Percentiles rank a stretch among this genome's conserved stretches.
phyloP scores from a whole-genome alignment of 2,329 filamentous ascomycete genomes.

The Neofusicoccum kwambonambiense region DNA sequence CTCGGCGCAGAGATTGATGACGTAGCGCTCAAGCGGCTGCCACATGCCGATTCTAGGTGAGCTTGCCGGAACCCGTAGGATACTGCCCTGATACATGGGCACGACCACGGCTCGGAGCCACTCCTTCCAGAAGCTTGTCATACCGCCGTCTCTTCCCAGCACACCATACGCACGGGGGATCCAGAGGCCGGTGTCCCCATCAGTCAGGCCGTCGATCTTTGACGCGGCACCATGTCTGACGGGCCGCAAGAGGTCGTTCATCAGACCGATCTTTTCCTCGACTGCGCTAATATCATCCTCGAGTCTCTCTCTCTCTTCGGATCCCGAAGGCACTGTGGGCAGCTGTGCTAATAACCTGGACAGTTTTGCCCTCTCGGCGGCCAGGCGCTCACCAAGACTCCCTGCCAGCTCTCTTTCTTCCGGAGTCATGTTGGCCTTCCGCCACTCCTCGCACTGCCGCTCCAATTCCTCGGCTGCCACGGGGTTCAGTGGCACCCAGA shows the following conservation, averaged over 20 bases:
- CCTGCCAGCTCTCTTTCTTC: slow-evolving; percentile 90
- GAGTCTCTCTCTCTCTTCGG: slow-evolving; percentile 73
- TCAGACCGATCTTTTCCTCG: slow-evolving; percentile 94
- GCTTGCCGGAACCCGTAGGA: slow-evolving; percentile 80
- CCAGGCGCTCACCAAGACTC: slow-evolving; percentile 84
- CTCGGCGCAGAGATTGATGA: slow-evolving; percentile 94
- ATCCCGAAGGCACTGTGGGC: slow-evolving; percentile 76
- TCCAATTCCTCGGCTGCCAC: slow-evolving; percentile 82
- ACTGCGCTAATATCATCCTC: slow-evolving; percentile 95
- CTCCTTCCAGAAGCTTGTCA: slow-evolving; percentile 96
- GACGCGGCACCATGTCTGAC: slow-evolving; percentile 91
- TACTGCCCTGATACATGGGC: slow-evolving; percentile 86
- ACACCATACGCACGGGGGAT: slow-evolving; percentile 91
- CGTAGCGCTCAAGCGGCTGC: slow-evolving; percentile 95
- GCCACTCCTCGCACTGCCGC: slow-evolving; percentile 55
- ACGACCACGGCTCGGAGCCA: slow-evolving; percentile 94
- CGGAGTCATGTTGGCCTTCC: slow-evolving; percentile 72
- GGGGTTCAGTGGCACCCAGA: slow-evolving; percentile 85
- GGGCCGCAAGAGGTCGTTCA: slow-evolving; percentile 92
- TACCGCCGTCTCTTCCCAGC: slow-evolving; percentile 75
- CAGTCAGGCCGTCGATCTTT: slow-evolving; percentile 94
- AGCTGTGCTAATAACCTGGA: slow-evolving; percentile 84
- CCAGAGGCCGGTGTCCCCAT: slow-evolving; percentile 95
- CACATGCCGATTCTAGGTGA: slow-evolving; percentile 90
- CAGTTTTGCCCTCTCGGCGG: slow-evolving; percentile 81